A percentile compares a stretch with the other conserved stretches of the same genome.
Evolutionary conservation across 2,329 filamentous ascomycete genomes (phyloP).

Genomic region (Leptographium radiaticola): DNA sequence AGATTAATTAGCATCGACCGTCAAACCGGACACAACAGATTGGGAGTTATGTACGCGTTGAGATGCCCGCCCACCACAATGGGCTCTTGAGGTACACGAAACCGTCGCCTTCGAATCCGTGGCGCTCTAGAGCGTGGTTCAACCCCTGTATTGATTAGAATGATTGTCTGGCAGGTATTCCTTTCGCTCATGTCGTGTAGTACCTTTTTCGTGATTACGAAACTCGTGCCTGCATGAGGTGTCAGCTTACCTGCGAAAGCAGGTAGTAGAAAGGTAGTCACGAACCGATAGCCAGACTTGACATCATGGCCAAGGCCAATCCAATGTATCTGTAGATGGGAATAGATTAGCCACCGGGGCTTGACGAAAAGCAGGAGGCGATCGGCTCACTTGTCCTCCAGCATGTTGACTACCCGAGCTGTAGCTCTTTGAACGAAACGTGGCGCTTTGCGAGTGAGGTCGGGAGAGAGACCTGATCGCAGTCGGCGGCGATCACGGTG

Average conservation of each 20-base stretch:
- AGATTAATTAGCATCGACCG: conserved; percentile 4
- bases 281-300: conserved; percentile 64
- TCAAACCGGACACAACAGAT: not conserved
- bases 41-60: conserved; percentile 51
- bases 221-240: conserved; percentile 61
- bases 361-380: too few species aligned
- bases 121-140: conserved; percentile 76
- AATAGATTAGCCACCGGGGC: not conserved
- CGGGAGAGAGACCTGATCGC: conserved; percentile 9
- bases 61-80: conserved; percentile 94
- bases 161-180: not conserved
- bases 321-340: conserved; percentile 52
- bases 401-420: conserved; percentile 15
- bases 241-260: conserved; percentile 3
- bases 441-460: not conserved
- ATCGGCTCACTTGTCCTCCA: conserved; percentile 31
- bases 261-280: conserved; percentile 4
- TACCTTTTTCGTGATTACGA: conserved; percentile 98
- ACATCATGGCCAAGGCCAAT: conserved; percentile 60
- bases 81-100: conserved; percentile 89
- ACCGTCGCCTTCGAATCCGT: conserved; percentile 94
- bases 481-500: not conserved
- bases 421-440: not conserved
- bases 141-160: conserved; percentile 23
- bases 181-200: not conserved